These are phyloP conservation scores for Pulveroboletus frians DNA, from an alignment of 768 basidiomycete genomes.

Conservation along the genomic window DNA sequence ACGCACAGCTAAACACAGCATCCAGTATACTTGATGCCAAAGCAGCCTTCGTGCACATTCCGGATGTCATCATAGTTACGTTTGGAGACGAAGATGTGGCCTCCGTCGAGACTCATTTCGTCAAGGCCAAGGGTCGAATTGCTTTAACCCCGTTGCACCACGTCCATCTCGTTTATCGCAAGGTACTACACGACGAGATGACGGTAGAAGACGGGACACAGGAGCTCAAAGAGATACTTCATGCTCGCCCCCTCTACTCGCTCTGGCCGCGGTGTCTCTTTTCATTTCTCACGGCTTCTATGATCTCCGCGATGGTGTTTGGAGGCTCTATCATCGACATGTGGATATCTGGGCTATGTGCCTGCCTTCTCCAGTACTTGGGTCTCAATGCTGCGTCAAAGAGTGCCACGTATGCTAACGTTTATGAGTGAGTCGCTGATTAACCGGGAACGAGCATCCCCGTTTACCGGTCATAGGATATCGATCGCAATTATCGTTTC, in stretches of 20 bases:
- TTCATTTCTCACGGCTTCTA: conserved; percentile 71
- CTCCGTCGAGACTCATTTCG: conserved; percentile 77
- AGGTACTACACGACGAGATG: conserved; percentile 81
- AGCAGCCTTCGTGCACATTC: conserved; percentile 81
- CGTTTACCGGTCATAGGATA: conserved; percentile 45
- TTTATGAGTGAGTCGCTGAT: conserved; percentile 72
- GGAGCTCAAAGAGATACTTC: conserved; percentile 59
- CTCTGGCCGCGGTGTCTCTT: conserved; percentile 63
- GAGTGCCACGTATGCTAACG: conserved; percentile 89
- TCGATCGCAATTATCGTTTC: conserved; percentile 81
- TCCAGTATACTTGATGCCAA: conserved; percentile 73
- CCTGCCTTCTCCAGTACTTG: conserved; percentile 68
- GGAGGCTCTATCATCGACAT: conserved; percentile 80
- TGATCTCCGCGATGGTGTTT: conserved; percentile 80
- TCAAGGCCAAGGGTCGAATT: conserved; percentile 74
- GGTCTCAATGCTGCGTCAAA: conserved; percentile 79
- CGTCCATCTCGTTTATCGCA: conserved; percentile 80
- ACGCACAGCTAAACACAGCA: conserved; percentile 79
- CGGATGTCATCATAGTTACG: conserved; percentile 73
- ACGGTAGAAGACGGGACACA: conserved; percentile 66
- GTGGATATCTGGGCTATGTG: conserved; percentile 70
- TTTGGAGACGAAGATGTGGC: conserved; percentile 71
- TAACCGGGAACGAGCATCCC: not conserved
- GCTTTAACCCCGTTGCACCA: conserved; percentile 77
- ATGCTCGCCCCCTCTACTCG: conserved; percentile 62